Percentiles rank a stretch among this genome's conserved stretches.
phyloP scores from a whole-genome alignment of 352 stramenopile species.

The Pythium oligandrum region DNA sequence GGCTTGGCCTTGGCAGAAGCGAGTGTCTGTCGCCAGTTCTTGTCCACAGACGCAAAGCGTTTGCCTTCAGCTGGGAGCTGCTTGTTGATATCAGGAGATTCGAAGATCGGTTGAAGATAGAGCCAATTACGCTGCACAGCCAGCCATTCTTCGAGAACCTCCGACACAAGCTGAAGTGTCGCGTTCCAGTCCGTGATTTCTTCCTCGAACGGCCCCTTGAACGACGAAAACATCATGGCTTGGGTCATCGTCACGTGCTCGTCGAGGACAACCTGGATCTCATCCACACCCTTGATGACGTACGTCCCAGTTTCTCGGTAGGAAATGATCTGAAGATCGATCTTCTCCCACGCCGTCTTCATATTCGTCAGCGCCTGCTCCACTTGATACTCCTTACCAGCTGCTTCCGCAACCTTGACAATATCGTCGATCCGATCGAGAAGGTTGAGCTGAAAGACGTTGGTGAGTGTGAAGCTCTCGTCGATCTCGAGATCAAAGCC shows the following conservation, averaged over 20 bases:
- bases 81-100: constrained; percentile 95
- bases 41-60: constrained; percentile 92
- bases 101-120: constrained; percentile 95
- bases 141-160: constrained; percentile 94
- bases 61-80: constrained; percentile 93
- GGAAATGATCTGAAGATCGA: constrained; percentile 86
- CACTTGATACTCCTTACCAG: constrained; percentile 94
- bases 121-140: constrained; percentile 94
- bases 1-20: constrained; percentile 83
- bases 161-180: constrained; percentile 88
- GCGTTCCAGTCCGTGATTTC: constrained; percentile 91
- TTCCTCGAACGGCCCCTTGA: constrained; percentile 94
- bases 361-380: constrained; percentile 92
- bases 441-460: constrained; percentile 81
- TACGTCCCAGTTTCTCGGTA: constrained; percentile 93
- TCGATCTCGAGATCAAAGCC: constrained; percentile 87
- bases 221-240: constrained; percentile 95
- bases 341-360: constrained; percentile 87
- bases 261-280: constrained; percentile 92
- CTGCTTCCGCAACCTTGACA: constrained; percentile 89
- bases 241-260: constrained; percentile 96
- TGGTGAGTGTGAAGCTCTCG: constrained; percentile 83
- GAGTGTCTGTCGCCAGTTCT: constrained; percentile 93
- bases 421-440: constrained; percentile 89
- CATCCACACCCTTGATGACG: constrained; percentile 93